A percentile compares a stretch with the other conserved stretches of the same genome.
Evolutionary conservation across 202 grass and related monocot species (phyloP).

Genomic region (Schoenoplectus tabernaemontani): DNA sequence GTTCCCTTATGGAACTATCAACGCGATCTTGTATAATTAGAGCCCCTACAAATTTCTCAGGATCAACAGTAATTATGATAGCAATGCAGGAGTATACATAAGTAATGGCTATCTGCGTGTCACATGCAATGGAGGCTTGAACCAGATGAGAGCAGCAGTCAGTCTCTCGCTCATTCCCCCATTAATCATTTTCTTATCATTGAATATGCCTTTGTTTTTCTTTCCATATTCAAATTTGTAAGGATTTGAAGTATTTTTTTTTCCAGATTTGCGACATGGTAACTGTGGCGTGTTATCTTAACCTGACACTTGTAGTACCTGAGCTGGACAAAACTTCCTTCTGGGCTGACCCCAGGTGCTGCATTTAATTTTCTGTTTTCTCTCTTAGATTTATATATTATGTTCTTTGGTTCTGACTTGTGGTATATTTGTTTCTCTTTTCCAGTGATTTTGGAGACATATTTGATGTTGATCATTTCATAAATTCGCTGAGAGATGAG

Average conservation of each 20-base stretch:
- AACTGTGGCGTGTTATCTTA: constrained; percentile 73
- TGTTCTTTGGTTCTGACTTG: background rate
- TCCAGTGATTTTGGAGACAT: constrained; percentile 94
- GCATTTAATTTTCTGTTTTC: background rate
- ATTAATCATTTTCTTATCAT: constrained; percentile 10
- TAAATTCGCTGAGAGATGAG: constrained; percentile 94
- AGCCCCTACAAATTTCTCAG: background rate
- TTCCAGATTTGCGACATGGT: constrained; percentile 96
- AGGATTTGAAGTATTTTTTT: constrained; percentile 3
- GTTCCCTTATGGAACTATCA: background rate
- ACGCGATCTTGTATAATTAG: background rate
- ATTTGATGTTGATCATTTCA: constrained; percentile 78
- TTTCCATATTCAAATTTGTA: background rate
- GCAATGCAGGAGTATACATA: constrained; percentile 48
- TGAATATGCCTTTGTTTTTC: background rate
- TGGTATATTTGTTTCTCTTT: background rate
- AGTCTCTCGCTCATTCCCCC: constrained; percentile 6
- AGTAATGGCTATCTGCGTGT: constrained; percentile 70
- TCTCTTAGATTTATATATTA: background rate
- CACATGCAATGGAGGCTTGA: constrained; percentile 70
- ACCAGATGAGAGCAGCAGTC: constrained; percentile 77
- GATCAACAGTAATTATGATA: background rate
- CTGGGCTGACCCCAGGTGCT: constrained; percentile 89
- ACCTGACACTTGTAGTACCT: constrained; percentile 82
- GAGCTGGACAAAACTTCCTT: constrained; percentile 98